phyloP scores from a whole-genome alignment of 345 rosid species.

The Excoecaria agallocha region DNA sequence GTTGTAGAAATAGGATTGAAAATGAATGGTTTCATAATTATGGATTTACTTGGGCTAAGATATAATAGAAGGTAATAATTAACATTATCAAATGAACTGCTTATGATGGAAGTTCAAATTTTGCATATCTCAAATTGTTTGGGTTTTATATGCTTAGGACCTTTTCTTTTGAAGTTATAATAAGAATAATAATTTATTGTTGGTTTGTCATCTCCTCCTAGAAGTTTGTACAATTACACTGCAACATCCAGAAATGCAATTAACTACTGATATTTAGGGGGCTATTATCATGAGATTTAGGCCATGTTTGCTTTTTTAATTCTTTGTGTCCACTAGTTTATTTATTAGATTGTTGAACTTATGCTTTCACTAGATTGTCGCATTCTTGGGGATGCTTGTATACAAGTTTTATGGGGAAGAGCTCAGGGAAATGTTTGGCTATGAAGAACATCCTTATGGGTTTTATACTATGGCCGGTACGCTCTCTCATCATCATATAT shows the following conservation, averaged over 20 bases:
- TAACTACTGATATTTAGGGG: not conserved
- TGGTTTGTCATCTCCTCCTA: not conserved
- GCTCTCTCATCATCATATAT: slow-evolving; percentile 9
- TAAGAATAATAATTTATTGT: not conserved
- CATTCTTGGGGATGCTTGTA: slow-evolving; percentile 83
- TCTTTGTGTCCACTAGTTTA: not conserved
- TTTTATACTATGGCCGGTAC: slow-evolving; percentile 96
- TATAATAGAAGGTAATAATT: too few species aligned
- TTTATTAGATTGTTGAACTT: slow-evolving; percentile 8
- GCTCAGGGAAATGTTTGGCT: slow-evolving; percentile 95
- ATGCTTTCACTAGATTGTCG: slow-evolving; percentile 68
- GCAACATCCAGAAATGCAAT: slow-evolving; percentile 1
- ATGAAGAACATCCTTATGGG: slow-evolving; percentile 96
- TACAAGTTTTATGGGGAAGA: slow-evolving; percentile 96
- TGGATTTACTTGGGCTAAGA: too few species aligned
- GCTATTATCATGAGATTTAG: not conserved
- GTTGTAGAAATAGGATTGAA: too few species aligned
- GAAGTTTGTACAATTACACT: not conserved
- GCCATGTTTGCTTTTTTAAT: not conserved
- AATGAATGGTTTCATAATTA: too few species aligned
- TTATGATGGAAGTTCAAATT: too few species aligned
- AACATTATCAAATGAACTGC: too few species aligned
- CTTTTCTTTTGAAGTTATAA: not conserved
- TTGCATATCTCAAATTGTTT: not conserved
- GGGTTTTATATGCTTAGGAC: not conserved